These are phyloP conservation scores for Cladosporium halotolerans DNA, from an alignment of 2,329 filamentous ascomycete species.

Conservation along the genomic window DNA sequence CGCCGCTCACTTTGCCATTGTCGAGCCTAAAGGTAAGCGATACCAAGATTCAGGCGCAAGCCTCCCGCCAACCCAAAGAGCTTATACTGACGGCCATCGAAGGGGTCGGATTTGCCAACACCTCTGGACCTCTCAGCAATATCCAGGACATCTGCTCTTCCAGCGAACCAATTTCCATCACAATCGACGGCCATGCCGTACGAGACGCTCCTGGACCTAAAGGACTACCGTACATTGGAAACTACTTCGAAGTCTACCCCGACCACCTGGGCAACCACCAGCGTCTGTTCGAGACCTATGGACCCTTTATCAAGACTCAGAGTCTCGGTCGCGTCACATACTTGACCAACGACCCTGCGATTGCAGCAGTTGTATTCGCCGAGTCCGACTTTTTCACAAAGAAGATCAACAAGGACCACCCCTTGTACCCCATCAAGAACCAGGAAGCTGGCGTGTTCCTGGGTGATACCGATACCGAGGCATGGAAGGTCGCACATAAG, in stretches of 20 bases:
- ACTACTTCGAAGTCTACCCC: slow-evolving; percentile 32
- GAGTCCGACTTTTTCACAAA: slow-evolving; percentile 39
- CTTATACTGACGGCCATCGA: background rate
- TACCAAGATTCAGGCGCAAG: no score
- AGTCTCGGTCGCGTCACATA: slow-evolving; percentile 34
- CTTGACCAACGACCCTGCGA: slow-evolving; percentile 33
- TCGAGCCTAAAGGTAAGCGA: slow-evolving; percentile 23
- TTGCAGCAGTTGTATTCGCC: slow-evolving; percentile 29
- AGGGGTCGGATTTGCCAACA: background rate
- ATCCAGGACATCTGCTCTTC: slow-evolving; percentile 29
- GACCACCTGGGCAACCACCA: slow-evolving; percentile 39
- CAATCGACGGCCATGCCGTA: slow-evolving; percentile 46
- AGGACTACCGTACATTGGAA: slow-evolving; percentile 33
- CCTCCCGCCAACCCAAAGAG: no score
- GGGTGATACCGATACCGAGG: slow-evolving; percentile 46
- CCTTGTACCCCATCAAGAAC: slow-evolving; percentile 30
- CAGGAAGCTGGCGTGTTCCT: slow-evolving; percentile 29
- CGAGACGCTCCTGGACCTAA: slow-evolving; percentile 36
- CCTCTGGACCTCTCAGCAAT: slow-evolving; percentile 8
- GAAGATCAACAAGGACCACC: slow-evolving; percentile 31
- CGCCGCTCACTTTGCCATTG: slow-evolving; percentile 27
- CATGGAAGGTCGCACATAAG: slow-evolving; percentile 52
- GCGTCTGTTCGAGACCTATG: slow-evolving; percentile 35
- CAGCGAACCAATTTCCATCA: slow-evolving; percentile 30
- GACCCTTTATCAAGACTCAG: slow-evolving; percentile 33